Base-by-base conservation (phyloP, 768 basidiomycete genomes). In the Scleroderma citrinum region DNA sequence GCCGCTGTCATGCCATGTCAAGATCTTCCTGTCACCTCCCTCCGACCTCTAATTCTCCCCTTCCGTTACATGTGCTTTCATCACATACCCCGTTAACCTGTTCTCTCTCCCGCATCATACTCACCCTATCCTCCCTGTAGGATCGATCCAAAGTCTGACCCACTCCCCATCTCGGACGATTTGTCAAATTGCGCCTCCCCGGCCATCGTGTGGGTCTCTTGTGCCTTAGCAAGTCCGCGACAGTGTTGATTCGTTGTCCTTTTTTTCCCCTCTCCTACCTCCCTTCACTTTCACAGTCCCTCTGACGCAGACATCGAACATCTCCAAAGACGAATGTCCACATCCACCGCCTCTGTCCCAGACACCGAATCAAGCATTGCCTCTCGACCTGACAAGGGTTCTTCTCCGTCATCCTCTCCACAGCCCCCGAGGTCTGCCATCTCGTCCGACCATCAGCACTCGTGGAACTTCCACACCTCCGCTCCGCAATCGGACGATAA, bases 281-380 rank as follows among this genome's bases (percentile, higher is more conserved):
- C 55, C 47, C 54, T 46, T 56, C 47, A 13, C 39, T 50, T 36
- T 44, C 13, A 42, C 62, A 75, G 72, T 59, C 59, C 70, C 51
- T 62, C 70, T 44, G 70, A 76, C 40, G 57, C 73, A 53, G 80
- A 76, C 65, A 59, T 78, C 54, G 80, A 80, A 66, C 81, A 85
- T 40, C 29, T 60, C 51, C 55, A 55, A 49, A 76, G 86, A 61
- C 83, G 86, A 61, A 88, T 90, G 87, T 88, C 87, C 67, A 76
- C 77, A 64, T 86, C 83, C 55, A 82, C 81, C 44, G 75, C 80
- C 50, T 87, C 86, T 14, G 74, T 76, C 14, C 75, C 82, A 34
- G 85, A 85, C 69, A 72, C 68, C 2, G 85, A 88, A 67, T 76
- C 74, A 69, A 77, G 72, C 63, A 69, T 75, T 51, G 71, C 77